phyloP scores from a whole-genome alignment of 169 alveolate genomes.

The Toxoplasma gondii region DNA sequence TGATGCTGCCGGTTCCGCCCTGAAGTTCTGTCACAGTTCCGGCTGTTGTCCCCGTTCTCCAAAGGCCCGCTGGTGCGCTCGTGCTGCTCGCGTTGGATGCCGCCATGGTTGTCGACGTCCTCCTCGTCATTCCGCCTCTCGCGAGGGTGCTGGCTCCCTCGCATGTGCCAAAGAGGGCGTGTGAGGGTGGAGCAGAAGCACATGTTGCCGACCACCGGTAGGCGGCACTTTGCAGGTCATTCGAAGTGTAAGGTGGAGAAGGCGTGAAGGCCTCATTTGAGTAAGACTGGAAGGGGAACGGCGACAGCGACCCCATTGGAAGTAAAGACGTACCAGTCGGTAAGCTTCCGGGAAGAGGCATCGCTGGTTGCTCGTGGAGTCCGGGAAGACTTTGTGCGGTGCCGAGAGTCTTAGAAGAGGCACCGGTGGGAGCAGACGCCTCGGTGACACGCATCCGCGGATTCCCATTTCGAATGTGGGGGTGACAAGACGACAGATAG shows the following conservation, averaged over 20 bases:
- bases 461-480: not conserved
- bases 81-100: slow-evolving; percentile 15
- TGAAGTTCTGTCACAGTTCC: not conserved
- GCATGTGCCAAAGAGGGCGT: not conserved
- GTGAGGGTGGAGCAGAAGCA: not conserved
- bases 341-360: not conserved
- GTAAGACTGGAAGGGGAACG: not conserved
- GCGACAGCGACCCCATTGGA: not conserved
- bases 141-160: not conserved
- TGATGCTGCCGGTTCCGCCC: slow-evolving; percentile 11
- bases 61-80: not conserved
- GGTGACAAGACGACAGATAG: not conserved
- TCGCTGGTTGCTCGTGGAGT: not conserved
- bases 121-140: slow-evolving; percentile 13
- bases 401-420: not conserved
- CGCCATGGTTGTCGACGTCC: slow-evolving; percentile 9
- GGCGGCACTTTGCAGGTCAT: not conserved
- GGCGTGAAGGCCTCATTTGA: not conserved
- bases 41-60: not conserved
- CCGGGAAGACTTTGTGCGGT: not conserved
- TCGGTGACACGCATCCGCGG: not conserved
- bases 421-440: not conserved
- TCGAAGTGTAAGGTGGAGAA: not conserved
- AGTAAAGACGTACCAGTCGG: not conserved
- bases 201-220: not conserved